Conservation (phyloP, 306 rosid species). For the Coriaria nepalensis region DNA sequence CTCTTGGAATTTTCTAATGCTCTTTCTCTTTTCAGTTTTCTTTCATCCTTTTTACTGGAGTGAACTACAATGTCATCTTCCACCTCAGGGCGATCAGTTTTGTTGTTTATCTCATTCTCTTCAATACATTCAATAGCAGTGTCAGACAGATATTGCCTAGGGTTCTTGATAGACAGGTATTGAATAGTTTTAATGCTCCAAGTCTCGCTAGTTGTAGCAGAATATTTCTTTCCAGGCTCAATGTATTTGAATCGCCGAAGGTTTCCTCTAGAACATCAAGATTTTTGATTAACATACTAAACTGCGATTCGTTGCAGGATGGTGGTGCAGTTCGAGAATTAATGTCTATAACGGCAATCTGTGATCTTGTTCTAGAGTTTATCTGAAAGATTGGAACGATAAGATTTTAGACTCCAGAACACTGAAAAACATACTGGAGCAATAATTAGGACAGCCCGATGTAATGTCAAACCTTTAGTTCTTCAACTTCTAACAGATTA, state of each 20-base stretch:
- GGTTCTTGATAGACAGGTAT: slow-evolving; percentile 41
- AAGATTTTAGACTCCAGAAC: slow-evolving; percentile 9
- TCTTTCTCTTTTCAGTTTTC: slow-evolving; percentile 36
- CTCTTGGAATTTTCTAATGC: slow-evolving; percentile 10
- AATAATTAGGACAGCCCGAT: not conserved
- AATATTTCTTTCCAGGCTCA: slow-evolving; percentile 50
- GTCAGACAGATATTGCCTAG: slow-evolving; percentile 20
- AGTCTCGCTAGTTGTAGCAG: slow-evolving; percentile 49
- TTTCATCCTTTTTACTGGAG: slow-evolving; percentile 39
- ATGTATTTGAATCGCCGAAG: slow-evolving; percentile 47
- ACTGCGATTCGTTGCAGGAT: slow-evolving; percentile 29
- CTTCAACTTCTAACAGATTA: slow-evolving; percentile 34
- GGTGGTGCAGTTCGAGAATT: slow-evolving; percentile 13
- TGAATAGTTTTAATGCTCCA: slow-evolving; percentile 58
- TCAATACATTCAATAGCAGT: slow-evolving; percentile 13
- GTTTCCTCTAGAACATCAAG: slow-evolving; percentile 61
- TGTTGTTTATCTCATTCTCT: slow-evolving; percentile 18
- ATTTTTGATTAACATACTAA: slow-evolving; percentile 58
- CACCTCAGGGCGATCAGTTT: slow-evolving; percentile 8
- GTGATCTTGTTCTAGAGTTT: slow-evolving; percentile 25
- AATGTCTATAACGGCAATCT: slow-evolving; percentile 18
- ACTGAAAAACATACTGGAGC: not conserved
- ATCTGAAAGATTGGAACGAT: slow-evolving; percentile 25
- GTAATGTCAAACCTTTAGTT: slow-evolving; percentile 27
- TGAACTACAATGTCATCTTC: slow-evolving; percentile 24